Conservation (phyloP, 176 grass and related monocot genomes). For the Poa pratensis region DNA sequence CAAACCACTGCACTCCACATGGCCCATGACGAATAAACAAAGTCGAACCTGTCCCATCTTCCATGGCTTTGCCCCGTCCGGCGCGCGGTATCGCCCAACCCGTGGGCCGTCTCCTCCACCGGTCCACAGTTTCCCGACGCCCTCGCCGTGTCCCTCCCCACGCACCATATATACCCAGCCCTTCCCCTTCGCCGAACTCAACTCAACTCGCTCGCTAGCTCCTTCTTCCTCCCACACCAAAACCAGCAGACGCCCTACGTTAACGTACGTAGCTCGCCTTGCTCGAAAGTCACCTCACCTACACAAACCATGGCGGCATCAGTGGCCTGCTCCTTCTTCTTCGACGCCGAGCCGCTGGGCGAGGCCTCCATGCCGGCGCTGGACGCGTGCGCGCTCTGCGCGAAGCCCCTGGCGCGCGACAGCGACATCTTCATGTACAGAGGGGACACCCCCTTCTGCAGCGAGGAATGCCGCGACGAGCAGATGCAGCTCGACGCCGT, state of each 20-base stretch:
- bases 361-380: constrained; percentile 25
- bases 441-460: constrained; percentile 85
- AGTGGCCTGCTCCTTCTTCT: constrained; percentile 48
- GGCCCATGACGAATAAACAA: constrained; percentile 1
- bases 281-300: neutral
- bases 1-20: neutral
- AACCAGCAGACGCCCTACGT: neutral
- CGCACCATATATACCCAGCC: constrained; percentile 1
- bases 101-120: neutral
- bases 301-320: constrained; percentile 1
- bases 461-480: constrained; percentile 72
- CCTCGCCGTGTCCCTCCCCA: neutral
- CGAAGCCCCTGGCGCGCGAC: constrained; percentile 50
- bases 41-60: neutral
- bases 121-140: neutral
- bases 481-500: constrained; percentile 73
- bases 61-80: neutral
- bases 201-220: neutral
- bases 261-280: neutral
- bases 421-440: constrained; percentile 84
- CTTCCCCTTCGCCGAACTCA: neutral
- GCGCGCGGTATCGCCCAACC: neutral
- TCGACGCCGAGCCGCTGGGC: constrained; percentile 43
- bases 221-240: neutral
- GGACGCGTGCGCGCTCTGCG: constrained; percentile 71